Conservation (phyloP, 176 grass and related monocot species). For the Oryza meridionalis region DNA sequence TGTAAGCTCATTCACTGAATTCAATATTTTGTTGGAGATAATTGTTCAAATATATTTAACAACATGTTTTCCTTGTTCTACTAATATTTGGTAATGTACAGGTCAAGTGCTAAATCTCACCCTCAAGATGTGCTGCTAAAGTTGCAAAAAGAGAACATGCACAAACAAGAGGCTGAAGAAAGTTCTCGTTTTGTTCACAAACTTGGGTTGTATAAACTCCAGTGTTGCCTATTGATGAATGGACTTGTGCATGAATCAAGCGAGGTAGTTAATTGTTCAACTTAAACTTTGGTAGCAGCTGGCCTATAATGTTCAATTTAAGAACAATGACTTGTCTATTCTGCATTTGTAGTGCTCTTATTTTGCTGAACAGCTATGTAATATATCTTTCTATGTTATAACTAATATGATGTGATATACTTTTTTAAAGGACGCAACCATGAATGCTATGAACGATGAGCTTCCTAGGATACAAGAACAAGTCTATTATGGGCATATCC, state of each 20-base stretch:
- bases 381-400: slow-evolving; percentile 18
- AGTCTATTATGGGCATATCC: slow-evolving; percentile 99
- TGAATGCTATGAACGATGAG: slow-evolving; percentile 95
- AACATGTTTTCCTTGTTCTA: background rate
- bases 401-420: slow-evolving; percentile 25
- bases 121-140: slow-evolving; percentile 90
- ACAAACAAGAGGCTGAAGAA: slow-evolving; percentile 75
- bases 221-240: slow-evolving; percentile 92
- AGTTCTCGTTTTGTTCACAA: slow-evolving; percentile 89
- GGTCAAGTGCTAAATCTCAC: slow-evolving; percentile 89
- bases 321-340: slow-evolving; percentile 8
- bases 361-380: slow-evolving; percentile 1
- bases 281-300: slow-evolving; percentile 38
- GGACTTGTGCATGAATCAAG: slow-evolving; percentile 87
- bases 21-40: slow-evolving; percentile 26
- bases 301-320: slow-evolving; percentile 19
- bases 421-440: slow-evolving; percentile 67
- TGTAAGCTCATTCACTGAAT: slow-evolving; percentile 58
- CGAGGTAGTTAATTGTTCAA: slow-evolving; percentile 64
- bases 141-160: slow-evolving; percentile 66
- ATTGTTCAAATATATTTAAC: slow-evolving; percentile 24
- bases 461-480: slow-evolving; percentile 98
- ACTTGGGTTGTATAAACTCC: slow-evolving; percentile 80
- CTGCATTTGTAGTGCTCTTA: slow-evolving; percentile 21
- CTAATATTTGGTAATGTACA: slow-evolving; percentile 44